phyloP scores from a whole-genome alignment of 1,284 basidiomycete species.

The Cutaneotrichosporon sp. region DNA sequence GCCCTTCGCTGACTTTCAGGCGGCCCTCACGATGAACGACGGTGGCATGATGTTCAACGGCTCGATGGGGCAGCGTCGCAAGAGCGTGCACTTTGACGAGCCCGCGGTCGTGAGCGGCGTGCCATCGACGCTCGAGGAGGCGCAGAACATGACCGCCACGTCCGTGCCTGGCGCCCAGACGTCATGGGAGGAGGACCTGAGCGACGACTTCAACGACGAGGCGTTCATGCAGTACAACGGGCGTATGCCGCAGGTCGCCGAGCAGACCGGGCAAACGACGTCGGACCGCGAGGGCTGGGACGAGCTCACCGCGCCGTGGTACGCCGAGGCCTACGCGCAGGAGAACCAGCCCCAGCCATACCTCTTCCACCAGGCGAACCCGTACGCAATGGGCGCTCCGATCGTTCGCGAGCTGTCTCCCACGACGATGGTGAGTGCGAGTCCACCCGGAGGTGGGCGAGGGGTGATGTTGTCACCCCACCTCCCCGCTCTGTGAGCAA shows the following conservation, averaged over 20 bases:
- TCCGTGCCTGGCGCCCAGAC: slow-evolving; percentile 42
- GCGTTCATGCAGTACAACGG: slow-evolving; percentile 43
- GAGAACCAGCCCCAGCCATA: slow-evolving; percentile 59
- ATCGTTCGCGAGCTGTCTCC: slow-evolving; percentile 51
- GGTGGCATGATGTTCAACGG: no score
- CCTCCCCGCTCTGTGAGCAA: no score
- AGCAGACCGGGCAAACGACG: slow-evolving; percentile 25
- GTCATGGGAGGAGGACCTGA: slow-evolving; percentile 51
- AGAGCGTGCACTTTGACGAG: slow-evolving; percentile 53
- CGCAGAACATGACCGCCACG: slow-evolving; percentile 44
- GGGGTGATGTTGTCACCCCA: no score
- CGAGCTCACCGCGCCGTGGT: slow-evolving; percentile 78
- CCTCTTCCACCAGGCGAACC: slow-evolving; percentile 78
- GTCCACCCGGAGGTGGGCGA: slow-evolving; percentile 2
- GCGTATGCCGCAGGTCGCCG: slow-evolving; percentile 15
- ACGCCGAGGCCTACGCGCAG: no score
- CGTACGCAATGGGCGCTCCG: slow-evolving; percentile 65
- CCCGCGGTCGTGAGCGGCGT: slow-evolving; percentile 26
- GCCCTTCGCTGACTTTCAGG: slow-evolving; percentile 30
- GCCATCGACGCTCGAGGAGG: slow-evolving; percentile 55
- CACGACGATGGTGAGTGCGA: slow-evolving; percentile 36
- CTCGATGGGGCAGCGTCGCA: slow-evolving; percentile 28
- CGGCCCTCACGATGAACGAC: slow-evolving; percentile 33
- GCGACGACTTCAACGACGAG: slow-evolving; percentile 42
- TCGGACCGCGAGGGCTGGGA: slow-evolving; percentile 57